phyloP scores from a whole-genome alignment of 192 early-diverging fungal genomes.

The Ramicandelaber brevisporus region DNA sequence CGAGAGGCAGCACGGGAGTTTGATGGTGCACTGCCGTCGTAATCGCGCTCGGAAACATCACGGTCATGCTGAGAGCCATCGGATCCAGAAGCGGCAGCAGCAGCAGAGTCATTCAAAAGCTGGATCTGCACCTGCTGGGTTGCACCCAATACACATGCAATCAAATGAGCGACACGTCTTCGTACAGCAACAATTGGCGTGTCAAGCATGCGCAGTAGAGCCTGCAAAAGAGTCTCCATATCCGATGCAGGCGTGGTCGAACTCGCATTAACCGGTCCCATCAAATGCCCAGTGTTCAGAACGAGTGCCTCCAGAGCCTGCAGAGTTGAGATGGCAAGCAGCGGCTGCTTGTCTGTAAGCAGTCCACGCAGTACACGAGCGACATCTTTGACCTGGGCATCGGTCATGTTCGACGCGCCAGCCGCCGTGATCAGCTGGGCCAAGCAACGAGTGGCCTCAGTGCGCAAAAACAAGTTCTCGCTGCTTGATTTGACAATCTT shows the following conservation, averaged over 20 bases:
- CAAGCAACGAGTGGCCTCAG: slow-evolving; percentile 41
- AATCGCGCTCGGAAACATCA: too few relatives aligned
- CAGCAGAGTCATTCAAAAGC: too few relatives aligned
- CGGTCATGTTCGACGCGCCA: slow-evolving; percentile 34
- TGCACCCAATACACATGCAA: background rate
- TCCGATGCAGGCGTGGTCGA: slow-evolving; percentile 4
- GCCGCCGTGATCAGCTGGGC: slow-evolving; percentile 38
- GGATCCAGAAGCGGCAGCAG: too few relatives aligned
- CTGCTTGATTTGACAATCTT: slow-evolving; percentile 2
- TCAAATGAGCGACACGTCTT: background rate
- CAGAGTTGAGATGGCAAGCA: slow-evolving; percentile 9
- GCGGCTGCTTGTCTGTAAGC: slow-evolving; percentile 37
- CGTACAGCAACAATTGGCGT: slow-evolving; percentile 1
- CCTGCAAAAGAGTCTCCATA: slow-evolving; percentile 3
- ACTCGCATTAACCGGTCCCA: too few relatives aligned
- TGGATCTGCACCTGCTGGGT: too few relatives aligned
- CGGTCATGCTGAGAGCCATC: too few relatives aligned
- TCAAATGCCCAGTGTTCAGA: too few relatives aligned
- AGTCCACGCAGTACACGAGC: slow-evolving; percentile 32
- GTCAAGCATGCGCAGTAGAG: background rate
- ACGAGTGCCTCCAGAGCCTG: slow-evolving; percentile 7
- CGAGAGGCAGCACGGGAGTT: too few relatives aligned
- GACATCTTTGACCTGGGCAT: slow-evolving; percentile 43
- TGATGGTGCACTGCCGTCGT: too few relatives aligned
- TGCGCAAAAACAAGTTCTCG: slow-evolving; percentile 26